Conservation (phyloP, 2,329 filamentous ascomycete species). For the Ceratocystis colombiana region DNA sequence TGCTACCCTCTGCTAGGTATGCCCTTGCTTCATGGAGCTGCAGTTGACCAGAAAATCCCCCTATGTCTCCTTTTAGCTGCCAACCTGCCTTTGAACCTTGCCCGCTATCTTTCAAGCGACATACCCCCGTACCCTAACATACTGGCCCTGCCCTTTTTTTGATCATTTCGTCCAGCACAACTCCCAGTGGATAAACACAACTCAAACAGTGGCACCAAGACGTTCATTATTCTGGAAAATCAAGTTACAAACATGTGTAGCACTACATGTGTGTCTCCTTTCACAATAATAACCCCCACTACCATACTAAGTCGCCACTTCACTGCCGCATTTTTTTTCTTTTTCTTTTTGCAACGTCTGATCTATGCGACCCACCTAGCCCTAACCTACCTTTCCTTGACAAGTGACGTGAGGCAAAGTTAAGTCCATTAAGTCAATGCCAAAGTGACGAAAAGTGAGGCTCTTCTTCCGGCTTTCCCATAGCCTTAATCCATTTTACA, state of each 20-base stretch:
- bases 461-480: slow-evolving; percentile 4
- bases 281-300: background rate
- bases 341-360: background rate
- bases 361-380: slow-evolving; percentile 10
- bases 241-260: background rate
- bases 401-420: slow-evolving; percentile 11
- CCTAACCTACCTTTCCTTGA: slow-evolving; percentile 1
- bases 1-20: background rate
- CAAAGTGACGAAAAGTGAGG: slow-evolving; percentile 1
- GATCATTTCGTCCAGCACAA: background rate
- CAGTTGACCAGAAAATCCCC: background rate
- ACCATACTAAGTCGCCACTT: slow-evolving; percentile 4
- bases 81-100: slow-evolving; percentile 5
- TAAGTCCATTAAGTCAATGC: background rate
- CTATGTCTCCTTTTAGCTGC: background rate
- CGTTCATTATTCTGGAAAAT: background rate
- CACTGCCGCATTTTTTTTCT: background rate
- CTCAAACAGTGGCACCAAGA: background rate
- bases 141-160: background rate
- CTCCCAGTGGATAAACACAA: background rate
- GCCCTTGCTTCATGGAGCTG: background rate
- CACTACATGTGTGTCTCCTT: background rate
- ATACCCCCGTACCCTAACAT: background rate
- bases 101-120: background rate
- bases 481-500: background rate